Evolutionary conservation across 1,284 basidiomycete genomes (phyloP).

Genomic region (Trichosporon faecale): DNA sequence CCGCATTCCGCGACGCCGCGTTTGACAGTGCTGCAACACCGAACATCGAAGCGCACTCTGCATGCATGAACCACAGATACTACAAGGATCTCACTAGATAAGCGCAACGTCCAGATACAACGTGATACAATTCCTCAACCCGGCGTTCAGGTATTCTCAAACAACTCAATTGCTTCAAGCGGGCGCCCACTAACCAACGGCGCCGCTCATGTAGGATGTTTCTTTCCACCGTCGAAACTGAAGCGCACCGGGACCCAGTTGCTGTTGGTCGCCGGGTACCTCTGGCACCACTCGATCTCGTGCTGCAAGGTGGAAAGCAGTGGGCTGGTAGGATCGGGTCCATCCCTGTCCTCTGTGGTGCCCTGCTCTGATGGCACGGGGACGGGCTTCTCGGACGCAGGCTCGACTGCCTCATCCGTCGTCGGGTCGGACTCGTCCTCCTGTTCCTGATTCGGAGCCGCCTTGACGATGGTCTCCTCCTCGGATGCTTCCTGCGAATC

Average conservation of each 20-base stretch:
- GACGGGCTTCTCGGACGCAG: not conserved
- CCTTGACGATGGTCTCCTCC: not conserved
- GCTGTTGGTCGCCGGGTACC: not conserved
- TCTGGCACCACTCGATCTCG: not conserved
- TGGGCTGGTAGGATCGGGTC: not conserved
- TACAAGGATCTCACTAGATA: no score
- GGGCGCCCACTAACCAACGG: not conserved
- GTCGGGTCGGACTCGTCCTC: not conserved
- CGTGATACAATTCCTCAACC: not conserved
- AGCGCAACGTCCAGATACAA: not conserved
- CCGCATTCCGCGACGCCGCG: not conserved
- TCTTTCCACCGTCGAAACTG: not conserved
- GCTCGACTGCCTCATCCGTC: not conserved
- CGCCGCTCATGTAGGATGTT: not conserved
- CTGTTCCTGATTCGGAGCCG: not conserved
- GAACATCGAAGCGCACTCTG: not conserved
- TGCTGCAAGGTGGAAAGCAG: not conserved
- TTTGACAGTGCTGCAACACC: not conserved
- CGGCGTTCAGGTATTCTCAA: not conserved
- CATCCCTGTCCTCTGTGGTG: not conserved
- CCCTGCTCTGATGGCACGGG: no score
- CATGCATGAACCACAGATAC: not conserved
- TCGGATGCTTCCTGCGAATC: not conserved
- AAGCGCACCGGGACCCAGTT: not conserved
- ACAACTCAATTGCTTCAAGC: not conserved